Evolutionary conservation across 1,284 basidiomycete species (phyloP).

Genomic region (Clitocybe nebularis): DNA sequence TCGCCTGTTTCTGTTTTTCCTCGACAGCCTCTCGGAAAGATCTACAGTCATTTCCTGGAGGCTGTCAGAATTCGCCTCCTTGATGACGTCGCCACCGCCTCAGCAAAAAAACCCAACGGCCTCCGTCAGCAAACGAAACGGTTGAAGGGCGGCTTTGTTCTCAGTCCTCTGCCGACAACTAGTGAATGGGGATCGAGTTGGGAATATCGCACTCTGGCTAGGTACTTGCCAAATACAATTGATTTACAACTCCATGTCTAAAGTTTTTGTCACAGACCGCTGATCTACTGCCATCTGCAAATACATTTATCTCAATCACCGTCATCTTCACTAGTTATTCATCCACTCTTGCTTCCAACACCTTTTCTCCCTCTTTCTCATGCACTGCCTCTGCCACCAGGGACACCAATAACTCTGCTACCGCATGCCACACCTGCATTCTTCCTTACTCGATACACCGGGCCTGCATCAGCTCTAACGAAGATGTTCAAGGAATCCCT

Average conservation of each 20-base stretch:
- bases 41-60: slow-evolving; percentile 42
- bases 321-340: slow-evolving; percentile 49
- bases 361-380: slow-evolving; percentile 33
- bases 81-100: slow-evolving; percentile 48
- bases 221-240: slow-evolving; percentile 27
- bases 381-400: slow-evolving; percentile 43
- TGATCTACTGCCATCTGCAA: slow-evolving; percentile 59
- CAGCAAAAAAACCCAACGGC: slow-evolving; percentile 21
- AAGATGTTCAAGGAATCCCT: slow-evolving; percentile 61
- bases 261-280: slow-evolving; percentile 37
- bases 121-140: slow-evolving; percentile 35
- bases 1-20: slow-evolving; percentile 32
- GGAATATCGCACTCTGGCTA: slow-evolving; percentile 36
- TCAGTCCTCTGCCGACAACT: slow-evolving; percentile 38
- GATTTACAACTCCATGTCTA: background rate
- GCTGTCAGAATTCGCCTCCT: slow-evolving; percentile 46
- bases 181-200: slow-evolving; percentile 62
- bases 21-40: slow-evolving; percentile 38
- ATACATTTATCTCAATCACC: slow-evolving; percentile 39
- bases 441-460: slow-evolving; percentile 59
- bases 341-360: slow-evolving; percentile 54
- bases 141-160: slow-evolving; percentile 56
- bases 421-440: slow-evolving; percentile 72
- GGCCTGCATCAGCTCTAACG: slow-evolving; percentile 57
- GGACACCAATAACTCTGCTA: slow-evolving; percentile 62